Percentiles rank a stretch among this genome's conserved stretches.
These are phyloP conservation scores for Aureobasidium vineae DNA, from an alignment of 2,329 filamentous ascomycete species.

Conservation along the genomic window DNA sequence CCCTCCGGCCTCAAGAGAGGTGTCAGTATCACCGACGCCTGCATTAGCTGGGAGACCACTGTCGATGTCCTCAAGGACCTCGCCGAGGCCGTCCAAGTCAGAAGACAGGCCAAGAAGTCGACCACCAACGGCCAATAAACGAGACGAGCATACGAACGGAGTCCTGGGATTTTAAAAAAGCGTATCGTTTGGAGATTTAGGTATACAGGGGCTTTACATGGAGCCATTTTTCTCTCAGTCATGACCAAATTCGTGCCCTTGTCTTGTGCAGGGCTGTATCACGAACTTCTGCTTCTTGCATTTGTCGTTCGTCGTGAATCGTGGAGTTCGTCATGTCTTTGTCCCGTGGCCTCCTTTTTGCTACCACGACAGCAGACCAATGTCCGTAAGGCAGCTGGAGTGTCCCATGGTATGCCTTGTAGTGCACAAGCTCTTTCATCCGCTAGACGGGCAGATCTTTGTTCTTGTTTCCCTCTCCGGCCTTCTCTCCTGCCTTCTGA, in stretches of 20 bases:
- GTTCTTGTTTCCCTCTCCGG: constrained; percentile 65
- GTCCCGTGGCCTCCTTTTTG: neutral
- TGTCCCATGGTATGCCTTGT: neutral
- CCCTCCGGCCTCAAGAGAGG: constrained; percentile 77
- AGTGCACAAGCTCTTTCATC: neutral
- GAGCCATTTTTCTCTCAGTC: constrained; percentile 8
- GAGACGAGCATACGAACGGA: constrained; percentile 21
- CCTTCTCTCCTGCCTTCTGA: constrained; percentile 70
- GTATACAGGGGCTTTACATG: constrained; percentile 7
- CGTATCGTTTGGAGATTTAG: constrained; percentile 20
- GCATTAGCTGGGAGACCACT: constrained; percentile 89
- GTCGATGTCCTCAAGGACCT: constrained; percentile 79
- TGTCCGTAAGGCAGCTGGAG: neutral
- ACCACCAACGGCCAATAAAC: constrained; percentile 31
- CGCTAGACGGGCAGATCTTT: constrained; percentile 72
- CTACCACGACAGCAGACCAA: neutral
- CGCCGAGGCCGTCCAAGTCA: constrained; percentile 74
- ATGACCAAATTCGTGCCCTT: constrained; percentile 7
- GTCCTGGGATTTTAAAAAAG: constrained; percentile 20
- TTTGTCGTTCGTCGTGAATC: constrained; percentile 13
- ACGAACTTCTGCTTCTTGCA: constrained; percentile 1
- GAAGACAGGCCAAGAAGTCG: constrained; percentile 54
- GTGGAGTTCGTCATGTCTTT: constrained; percentile 17
- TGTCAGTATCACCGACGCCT: constrained; percentile 93
- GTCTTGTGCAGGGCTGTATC: constrained; percentile 1